phyloP scores from a whole-genome alignment of 2,329 filamentous ascomycete genomes.

The Fusarium metavorans region DNA sequence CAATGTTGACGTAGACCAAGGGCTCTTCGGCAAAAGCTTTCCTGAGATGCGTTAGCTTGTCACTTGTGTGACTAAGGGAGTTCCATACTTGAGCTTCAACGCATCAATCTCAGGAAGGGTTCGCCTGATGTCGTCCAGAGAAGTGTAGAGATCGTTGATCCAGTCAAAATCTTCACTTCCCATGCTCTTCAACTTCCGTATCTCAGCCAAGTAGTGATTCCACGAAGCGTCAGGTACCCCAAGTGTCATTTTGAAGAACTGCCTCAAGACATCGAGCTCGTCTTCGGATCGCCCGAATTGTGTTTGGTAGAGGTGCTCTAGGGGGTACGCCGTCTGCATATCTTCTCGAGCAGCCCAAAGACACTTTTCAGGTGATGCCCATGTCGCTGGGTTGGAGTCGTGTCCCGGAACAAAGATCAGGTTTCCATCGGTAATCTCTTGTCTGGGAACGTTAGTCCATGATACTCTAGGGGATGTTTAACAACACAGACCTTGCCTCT shows the following conservation, averaged over 20 bases:
- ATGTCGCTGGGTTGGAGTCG: conserved; percentile 4
- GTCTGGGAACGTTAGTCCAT: conserved; percentile 2
- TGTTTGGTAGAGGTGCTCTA: conserved; percentile 28
- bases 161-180: conserved; percentile 30
- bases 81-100: conserved; percentile 10
- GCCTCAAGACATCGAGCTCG: conserved; percentile 23
- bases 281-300: conserved; percentile 8
- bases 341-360: conserved; percentile 32
- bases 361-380: conserved; percentile 17
- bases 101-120: not conserved
- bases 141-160: conserved; percentile 21
- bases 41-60: not conserved
- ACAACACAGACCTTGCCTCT: conserved; percentile 15
- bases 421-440: not conserved
- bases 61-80: fast-evolving
- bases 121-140: not conserved
- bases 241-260: conserved; percentile 32
- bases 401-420: conserved; percentile 27
- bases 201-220: conserved; percentile 27
- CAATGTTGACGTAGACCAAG: conserved; percentile 22
- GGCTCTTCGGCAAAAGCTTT: conserved; percentile 17
- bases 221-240: conserved; percentile 25
- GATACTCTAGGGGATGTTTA: fast-evolving
- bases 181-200: conserved; percentile 20
- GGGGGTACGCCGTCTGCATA: conserved; percentile 30